Conservation (phyloP, 2,329 filamentous ascomycete genomes). For the Cercospora janseana region DNA sequence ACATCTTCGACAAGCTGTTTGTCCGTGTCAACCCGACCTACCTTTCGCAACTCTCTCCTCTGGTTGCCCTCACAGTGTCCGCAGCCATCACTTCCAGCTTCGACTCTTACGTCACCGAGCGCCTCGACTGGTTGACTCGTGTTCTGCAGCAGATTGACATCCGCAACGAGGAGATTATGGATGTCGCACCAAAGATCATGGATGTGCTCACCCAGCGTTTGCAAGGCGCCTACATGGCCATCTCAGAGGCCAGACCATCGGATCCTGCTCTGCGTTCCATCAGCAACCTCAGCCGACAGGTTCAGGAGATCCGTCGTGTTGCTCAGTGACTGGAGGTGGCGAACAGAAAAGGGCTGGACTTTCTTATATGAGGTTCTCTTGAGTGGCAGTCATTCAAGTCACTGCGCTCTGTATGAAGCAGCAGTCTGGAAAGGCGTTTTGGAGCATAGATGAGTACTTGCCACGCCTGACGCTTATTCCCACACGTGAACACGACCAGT, state of each 20-base stretch:
- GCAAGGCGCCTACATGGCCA: slow-evolving; percentile 55
- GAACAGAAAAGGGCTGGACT: slow-evolving; percentile 10
- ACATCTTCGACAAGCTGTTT: slow-evolving; percentile 63
- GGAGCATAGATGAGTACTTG: no score
- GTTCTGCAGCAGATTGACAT: slow-evolving; percentile 55
- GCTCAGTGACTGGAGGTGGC: slow-evolving; percentile 25
- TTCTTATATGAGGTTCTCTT: slow-evolving; percentile 6
- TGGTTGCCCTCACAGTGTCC: slow-evolving; percentile 60
- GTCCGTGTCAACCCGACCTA: slow-evolving; percentile 57
- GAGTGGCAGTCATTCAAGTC: no score
- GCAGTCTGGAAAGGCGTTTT: background rate
- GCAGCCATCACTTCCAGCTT: slow-evolving; percentile 61
- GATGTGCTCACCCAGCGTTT: slow-evolving; percentile 58
- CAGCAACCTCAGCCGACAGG: slow-evolving; percentile 32
- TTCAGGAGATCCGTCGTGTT: slow-evolving; percentile 28
- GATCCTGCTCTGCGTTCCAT: slow-evolving; percentile 42
- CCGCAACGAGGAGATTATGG: slow-evolving; percentile 48
- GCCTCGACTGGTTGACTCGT: slow-evolving; percentile 59
- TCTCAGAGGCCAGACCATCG: slow-evolving; percentile 54
- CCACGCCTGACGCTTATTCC: no score
- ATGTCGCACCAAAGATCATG: slow-evolving; percentile 60
- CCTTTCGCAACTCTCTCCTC: slow-evolving; percentile 54
- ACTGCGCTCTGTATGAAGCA: no score
- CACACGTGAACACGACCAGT: background rate
- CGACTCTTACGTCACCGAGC: slow-evolving; percentile 52